Base-by-base conservation (phyloP, 2,329 filamentous ascomycete species). In the Cladorrhinum sp. region DNA sequence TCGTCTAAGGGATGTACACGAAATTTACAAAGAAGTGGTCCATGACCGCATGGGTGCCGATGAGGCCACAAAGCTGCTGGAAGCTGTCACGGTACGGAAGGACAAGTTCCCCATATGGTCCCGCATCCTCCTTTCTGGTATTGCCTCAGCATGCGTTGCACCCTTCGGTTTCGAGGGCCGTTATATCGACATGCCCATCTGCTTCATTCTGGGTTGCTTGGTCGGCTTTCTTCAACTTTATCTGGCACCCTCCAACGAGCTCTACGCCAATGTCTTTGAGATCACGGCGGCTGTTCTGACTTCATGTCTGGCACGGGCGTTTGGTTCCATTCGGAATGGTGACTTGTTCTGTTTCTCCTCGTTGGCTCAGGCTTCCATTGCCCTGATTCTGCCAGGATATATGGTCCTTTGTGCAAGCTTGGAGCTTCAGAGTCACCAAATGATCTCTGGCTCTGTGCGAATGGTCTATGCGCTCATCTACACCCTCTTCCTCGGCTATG, bases 21-120 rank as follows among this genome's bases (percentile, higher is more conserved):
- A 89, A 66, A 85, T 92, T 58, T 93, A 93, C 76, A 93, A 93
- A 71, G 85, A 90, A 60, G 89, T 92, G n/a, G 84, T 92, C 1
- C 89, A 92, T 69, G 89, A 92, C 71, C 79, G 84, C n/a, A 82
- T 91, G 8, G 81, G 85, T 9, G 87, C 90, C 0, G 88, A 91
- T 48, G 87, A 91, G 65, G 89, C 88, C 1, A 88, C 84, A 1
- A 73, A 77, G 9, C 79, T 82, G 18, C 76, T 92, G 0, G 82
- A 90, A 51, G 79, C 81, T 2, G 78, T 85, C 4, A 81, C 81
- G 60, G 68, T 68, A 0, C 73, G 75, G 3, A 76, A 78, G 49
- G 67, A 72, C 54, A 82, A 83, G 66, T 83, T 79, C 62, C 74
- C 74, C 41, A 73, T 75, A 7, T 84, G 81, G 82, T 65, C 83